Evolutionary conservation across 148 eudicot genomes (phyloP), one percentile per base, ranked within the genome.

Genomic region (Mesembryanthemum crystallinum): DNA sequence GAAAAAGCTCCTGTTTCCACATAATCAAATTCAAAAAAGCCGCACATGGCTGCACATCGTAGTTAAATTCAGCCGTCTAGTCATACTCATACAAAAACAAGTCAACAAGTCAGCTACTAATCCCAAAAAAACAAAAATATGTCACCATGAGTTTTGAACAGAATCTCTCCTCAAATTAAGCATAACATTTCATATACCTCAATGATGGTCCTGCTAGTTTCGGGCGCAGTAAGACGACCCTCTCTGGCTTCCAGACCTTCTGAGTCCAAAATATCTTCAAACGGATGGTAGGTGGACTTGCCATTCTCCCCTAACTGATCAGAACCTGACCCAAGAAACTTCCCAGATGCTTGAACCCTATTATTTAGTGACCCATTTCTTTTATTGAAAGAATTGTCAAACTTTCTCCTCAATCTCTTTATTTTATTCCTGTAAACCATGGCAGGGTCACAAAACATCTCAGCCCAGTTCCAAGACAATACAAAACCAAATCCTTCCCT

Each of bases 151-250:
- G 54, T 12, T 20, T 59, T 21, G 2, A 49, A 28, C 32, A 66
- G 9, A 6, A 4, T 0, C 42, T 43, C 20, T 27, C 37, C 9
- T 13, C 32, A 69, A 25, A 43, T 5, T 20, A 30, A 32, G 47
- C 49, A 59, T 39, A 62, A 27, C 27, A 28, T 7, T 49, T 55
- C 12, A 18, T 39, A 24, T 87, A 95, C 98, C 98, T 92, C 98
- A 76, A 95, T 88, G 42, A 95, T 81, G 32, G 98, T 95, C 77
- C 97, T 88, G 76, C 87, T 75, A 66, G 88, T 88, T 87, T 95
- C 97, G 6, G 96, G 89, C 73, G 94, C 86, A 37, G 90, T 85
- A 77, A 95, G 91, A 27, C 76, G 83, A 55, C 87, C 89, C 28
- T 89, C 94, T 49, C 77, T 96, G 67, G 79, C 76, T 76, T 75